Evolutionary conservation across 805 yeast species (phyloP).

Genomic region (Candida vaughaniae): DNA sequence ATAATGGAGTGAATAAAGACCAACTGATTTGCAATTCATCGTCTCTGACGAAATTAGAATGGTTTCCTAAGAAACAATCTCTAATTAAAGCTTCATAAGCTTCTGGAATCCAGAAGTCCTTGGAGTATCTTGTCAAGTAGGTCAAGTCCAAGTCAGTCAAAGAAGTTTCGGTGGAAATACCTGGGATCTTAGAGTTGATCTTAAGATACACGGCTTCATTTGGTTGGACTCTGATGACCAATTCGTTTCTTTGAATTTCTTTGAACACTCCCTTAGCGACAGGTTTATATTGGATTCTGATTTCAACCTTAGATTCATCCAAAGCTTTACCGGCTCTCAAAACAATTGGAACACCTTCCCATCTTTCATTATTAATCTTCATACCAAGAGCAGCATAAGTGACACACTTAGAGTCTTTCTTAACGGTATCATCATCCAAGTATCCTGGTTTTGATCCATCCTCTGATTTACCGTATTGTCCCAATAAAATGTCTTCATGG

Average conservation of each 20-base stretch:
- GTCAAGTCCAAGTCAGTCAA: slow-evolving; percentile 90
- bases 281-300: slow-evolving; percentile 87
- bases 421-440: slow-evolving; percentile 88
- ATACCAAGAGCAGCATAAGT: slow-evolving; percentile 87
- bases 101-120: slow-evolving; percentile 93
- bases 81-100: slow-evolving; percentile 95
- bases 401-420: slow-evolving; percentile 76
- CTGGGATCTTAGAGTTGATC: slow-evolving; percentile 92
- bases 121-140: slow-evolving; percentile 70
- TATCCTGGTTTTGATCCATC: slow-evolving; percentile 92
- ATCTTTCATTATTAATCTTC: slow-evolving; percentile 84
- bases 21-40: slow-evolving; percentile 95
- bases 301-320: slow-evolving; percentile 91
- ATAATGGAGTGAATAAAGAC: slow-evolving; percentile 89
- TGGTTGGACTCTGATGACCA: slow-evolving; percentile 93
- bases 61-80: slow-evolving; percentile 89
- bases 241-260: slow-evolving; percentile 84
- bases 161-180: slow-evolving; percentile 77
- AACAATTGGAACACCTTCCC: slow-evolving; percentile 97
- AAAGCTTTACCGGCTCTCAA: slow-evolving; percentile 98
- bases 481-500: slow-evolving; percentile 66
- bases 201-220: slow-evolving; percentile 91
- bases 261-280: slow-evolving; percentile 81
- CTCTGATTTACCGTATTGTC: slow-evolving; percentile 81
- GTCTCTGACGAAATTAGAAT: slow-evolving; percentile 95